These are phyloP conservation scores for Setomelanomma holmii DNA, from an alignment of 2,329 filamentous ascomycete genomes.

Conservation along the genomic window DNA sequence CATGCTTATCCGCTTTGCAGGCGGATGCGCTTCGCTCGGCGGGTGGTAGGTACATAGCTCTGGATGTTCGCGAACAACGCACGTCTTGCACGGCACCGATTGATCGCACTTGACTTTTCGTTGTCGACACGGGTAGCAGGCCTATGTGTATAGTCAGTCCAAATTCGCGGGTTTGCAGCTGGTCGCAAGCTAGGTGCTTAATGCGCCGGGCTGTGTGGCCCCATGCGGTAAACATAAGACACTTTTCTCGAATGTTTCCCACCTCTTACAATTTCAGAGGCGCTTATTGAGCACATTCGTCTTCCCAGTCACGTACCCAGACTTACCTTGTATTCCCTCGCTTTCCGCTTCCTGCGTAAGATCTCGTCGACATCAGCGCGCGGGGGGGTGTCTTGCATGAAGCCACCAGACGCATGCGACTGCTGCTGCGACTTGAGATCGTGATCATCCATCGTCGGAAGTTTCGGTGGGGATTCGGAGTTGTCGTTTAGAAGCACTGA, in stretches of 20 bases:
- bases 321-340: conserved; percentile 58
- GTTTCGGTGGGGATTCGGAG: conserved; percentile 20
- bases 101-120: conserved; percentile 58
- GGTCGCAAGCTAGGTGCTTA: conserved; percentile 4
- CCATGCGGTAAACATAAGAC: conserved; percentile 20
- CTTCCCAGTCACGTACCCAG: too few species aligned
- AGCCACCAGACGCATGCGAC: conserved; percentile 27
- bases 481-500: background rate
- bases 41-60: conserved; percentile 56
- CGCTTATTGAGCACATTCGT: too few species aligned
- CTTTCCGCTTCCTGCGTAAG: conserved; percentile 58
- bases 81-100: conserved; percentile 57
- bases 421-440: conserved; percentile 29
- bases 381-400: conserved; percentile 47
- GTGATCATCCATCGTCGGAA: conserved; percentile 38
- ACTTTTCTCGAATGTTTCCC: background rate
- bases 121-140: conserved; percentile 59
- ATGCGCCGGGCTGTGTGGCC: conserved; percentile 24
- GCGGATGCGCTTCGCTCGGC: conserved; percentile 49
- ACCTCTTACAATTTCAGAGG: too few species aligned
- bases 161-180: conserved; percentile 18
- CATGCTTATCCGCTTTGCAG: conserved; percentile 48
- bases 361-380: conserved; percentile 59
- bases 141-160: conserved; percentile 37
- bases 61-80: conserved; percentile 59